Conservation (phyloP, 352 stramenopile species). For the Globisporangium camurandrum region DNA sequence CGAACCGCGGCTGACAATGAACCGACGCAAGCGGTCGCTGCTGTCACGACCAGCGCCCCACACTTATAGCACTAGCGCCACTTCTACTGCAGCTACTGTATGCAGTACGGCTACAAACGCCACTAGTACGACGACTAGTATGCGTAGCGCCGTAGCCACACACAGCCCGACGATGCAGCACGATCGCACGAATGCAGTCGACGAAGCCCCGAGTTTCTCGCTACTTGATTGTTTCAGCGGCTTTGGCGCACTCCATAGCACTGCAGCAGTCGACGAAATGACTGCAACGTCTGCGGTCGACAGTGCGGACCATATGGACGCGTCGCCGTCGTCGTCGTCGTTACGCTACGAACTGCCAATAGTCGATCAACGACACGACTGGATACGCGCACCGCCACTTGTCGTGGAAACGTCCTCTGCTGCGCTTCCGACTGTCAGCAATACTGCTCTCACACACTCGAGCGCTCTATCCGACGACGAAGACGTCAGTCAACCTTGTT, state of each 20-base stretch:
- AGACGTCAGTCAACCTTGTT: constrained; percentile 31
- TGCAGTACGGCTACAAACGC: not conserved
- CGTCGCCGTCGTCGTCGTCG: no score
- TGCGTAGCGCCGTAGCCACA: no score
- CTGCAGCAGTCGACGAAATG: not conserved
- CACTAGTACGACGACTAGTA: not conserved
- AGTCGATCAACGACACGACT: no score
- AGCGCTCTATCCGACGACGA: constrained; percentile 1
- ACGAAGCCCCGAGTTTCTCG: constrained; percentile 10
- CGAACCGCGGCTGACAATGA: constrained; percentile 28
- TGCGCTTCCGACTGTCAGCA: no score
- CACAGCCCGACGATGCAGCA: no score
- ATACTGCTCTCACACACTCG: no score
- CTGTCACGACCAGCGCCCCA: no score
- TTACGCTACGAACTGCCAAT: no score
- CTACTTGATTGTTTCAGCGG: not conserved
- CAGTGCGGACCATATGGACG: not conserved
- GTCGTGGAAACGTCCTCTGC: not conserved
- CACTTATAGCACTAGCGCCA: no score
- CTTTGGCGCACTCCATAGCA: not conserved
- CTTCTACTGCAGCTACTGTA: not conserved
- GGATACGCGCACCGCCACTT: not conserved
- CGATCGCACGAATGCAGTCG: constrained; percentile 4
- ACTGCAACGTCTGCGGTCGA: constrained; percentile 6
- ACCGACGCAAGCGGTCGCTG: constrained; percentile 13